Base-by-base conservation (phyloP, 495 filamentous ascomycete genomes). In the Penicillium lividum region DNA sequence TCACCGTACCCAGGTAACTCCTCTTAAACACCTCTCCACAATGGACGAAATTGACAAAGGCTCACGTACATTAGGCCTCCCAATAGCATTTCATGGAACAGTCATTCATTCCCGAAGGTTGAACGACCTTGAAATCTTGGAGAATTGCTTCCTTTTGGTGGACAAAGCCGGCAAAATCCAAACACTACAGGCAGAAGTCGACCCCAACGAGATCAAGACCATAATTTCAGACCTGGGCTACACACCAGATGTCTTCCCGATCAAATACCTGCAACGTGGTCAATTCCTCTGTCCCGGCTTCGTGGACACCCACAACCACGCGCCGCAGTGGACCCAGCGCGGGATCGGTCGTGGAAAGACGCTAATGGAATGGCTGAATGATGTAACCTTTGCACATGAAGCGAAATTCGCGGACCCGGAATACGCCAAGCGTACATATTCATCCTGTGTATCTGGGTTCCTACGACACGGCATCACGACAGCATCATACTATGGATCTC, bases 251-350 rank as follows among this genome's bases (percentile, higher is more conserved):
- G 60, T 69, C 5, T 67, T 71, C 33, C 64, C 64, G 7, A 62
- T 80, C 47, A 76, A 70, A 53, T 60, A 68, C 33, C 77, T 87
- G 11, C 53, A 54, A 0, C 73, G 77, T 1, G 76, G 77, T n/a
- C 64, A 84, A 36, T 84, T 86, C 66, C 60, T 87, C 11, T 78
- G 82, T 49, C 84, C 85, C 0, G 85, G 84, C 10, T 85, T 87
- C 66, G 71, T 86, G 25, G 84, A 87, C 70, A 86, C 84, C 10
- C 85, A 87, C 73, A 86, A 82, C 60, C 84, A 87, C 59, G 85
- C 85, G 5, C 84, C 85, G 5, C 85, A 88, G 63, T 87, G 80
- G 78, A 73, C 81, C 10, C 82, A 86, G 58, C 80, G 83, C 38
- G 85, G 84, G 0, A 69, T 83, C 3, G 84, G 84, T 11, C 80